A percentile compares a stretch with the other conserved stretches of the same genome.
phyloP scores from a whole-genome alignment of 2,329 filamentous ascomycete species.

The Neofusicoccum parvum region DNA sequence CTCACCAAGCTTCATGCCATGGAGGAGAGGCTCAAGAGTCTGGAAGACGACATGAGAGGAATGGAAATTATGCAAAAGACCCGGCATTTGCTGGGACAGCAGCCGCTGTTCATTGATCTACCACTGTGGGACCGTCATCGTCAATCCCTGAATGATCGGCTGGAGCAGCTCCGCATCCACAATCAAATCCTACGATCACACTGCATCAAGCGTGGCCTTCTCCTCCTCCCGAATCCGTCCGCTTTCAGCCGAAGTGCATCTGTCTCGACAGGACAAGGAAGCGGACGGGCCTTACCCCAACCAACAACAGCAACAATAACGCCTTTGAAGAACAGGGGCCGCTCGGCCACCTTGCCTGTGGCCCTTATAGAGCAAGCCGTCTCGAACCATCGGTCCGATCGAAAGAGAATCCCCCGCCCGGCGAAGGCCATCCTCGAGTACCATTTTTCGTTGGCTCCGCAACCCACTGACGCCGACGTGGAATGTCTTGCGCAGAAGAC shows the following conservation, averaged over 20 bases:
- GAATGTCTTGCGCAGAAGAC: not conserved
- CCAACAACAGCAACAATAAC: not conserved
- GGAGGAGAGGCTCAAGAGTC: not conserved
- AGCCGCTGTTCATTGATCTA: slow-evolving; percentile 9
- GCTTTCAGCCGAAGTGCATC: not conserved
- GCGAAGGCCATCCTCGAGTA: slow-evolving; percentile 12
- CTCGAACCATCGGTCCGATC: not conserved
- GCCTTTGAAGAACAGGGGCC: not conserved
- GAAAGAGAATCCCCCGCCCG: slow-evolving; percentile 1
- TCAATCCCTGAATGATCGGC: slow-evolving; percentile 3
- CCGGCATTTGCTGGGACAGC: not conserved
- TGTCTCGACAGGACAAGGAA: not conserved
- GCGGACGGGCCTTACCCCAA: not conserved
- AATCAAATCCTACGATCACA: not conserved
- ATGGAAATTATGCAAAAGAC: slow-evolving; percentile 12
- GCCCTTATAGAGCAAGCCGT: not conserved
- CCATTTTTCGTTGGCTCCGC: not conserved
- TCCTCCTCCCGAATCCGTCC: slow-evolving; percentile 6
- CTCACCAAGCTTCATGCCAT: not conserved
- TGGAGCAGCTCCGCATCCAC: not conserved
- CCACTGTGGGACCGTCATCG: slow-evolving; percentile 9
- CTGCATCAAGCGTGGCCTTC: slow-evolving; percentile 11
- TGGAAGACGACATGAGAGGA: slow-evolving; percentile 1
- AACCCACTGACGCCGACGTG: not conserved
- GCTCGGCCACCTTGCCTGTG: not conserved